These are phyloP conservation scores for Acanthamoeba polyphaga DNA, from an alignment of 208 protist genomes.

Conservation along the genomic window DNA sequence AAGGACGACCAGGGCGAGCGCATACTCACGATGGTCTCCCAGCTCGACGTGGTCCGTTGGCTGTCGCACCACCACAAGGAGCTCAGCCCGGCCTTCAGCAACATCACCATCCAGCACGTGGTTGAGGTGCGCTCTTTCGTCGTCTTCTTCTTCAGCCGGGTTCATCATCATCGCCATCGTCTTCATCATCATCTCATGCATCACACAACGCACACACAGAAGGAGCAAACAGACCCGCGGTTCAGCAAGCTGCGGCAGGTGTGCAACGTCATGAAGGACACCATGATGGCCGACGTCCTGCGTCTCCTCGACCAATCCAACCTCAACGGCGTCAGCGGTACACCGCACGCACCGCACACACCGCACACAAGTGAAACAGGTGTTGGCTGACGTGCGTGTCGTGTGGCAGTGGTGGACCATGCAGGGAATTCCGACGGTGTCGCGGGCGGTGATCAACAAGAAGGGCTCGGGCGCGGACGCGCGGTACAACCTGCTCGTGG, in stretches of 20 bases:
- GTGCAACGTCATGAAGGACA: conserved; percentile 30
- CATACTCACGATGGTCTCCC: conserved; percentile 17
- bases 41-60: conserved; percentile 48
- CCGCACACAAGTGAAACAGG: too few species aligned
- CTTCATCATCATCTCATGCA: background rate
- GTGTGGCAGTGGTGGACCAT: too few species aligned
- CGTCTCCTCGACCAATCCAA: conserved; percentile 22
- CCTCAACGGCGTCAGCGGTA: conserved; percentile 41
- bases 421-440: conserved; percentile 35
- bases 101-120: conserved; percentile 3
- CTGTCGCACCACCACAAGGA: background rate
- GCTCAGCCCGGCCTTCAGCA: conserved; percentile 1
- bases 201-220: background rate
- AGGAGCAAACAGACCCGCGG: background rate
- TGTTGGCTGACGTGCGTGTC: too few species aligned
- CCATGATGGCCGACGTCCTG: background rate
- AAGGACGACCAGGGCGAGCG: background rate
- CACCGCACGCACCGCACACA: too few species aligned
- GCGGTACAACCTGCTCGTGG: conserved; percentile 88
- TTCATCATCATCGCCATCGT: background rate
- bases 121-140: background rate
- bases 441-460: conserved; percentile 54
- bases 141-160: background rate
- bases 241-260: conserved; percentile 29
- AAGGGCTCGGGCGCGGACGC: conserved; percentile 59